Conservation (phyloP, 345 rosid species). For the Brassica carinata region DNA sequence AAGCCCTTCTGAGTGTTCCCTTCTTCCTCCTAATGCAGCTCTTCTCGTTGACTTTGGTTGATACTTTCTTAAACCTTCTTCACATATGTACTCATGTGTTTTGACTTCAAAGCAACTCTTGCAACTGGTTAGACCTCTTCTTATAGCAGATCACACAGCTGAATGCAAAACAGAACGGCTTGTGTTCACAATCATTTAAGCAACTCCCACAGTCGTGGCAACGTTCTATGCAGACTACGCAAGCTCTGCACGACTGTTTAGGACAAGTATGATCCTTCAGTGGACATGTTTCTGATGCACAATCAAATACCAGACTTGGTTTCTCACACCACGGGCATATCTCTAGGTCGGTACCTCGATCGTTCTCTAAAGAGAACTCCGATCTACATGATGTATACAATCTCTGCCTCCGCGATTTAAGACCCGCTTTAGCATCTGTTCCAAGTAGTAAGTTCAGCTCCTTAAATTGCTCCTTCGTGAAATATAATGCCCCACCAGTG, state of each 20-base stretch:
- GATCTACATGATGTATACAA: slow-evolving; percentile 12
- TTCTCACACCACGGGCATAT: slow-evolving; percentile 39
- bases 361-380: slow-evolving; percentile 25
- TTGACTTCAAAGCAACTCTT: slow-evolving; percentile 19
- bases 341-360: slow-evolving; percentile 34
- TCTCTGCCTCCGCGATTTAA: slow-evolving; percentile 20
- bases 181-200: slow-evolving; percentile 29
- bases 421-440: slow-evolving; percentile 19
- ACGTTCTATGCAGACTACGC: slow-evolving; percentile 40
- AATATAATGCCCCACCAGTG: slow-evolving; percentile 37
- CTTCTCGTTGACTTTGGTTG: slow-evolving; percentile 2
- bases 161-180: slow-evolving; percentile 33
- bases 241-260: slow-evolving; percentile 38
- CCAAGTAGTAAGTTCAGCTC: slow-evolving; percentile 36
- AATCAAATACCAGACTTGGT: slow-evolving; percentile 39
- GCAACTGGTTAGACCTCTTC: slow-evolving; percentile 23
- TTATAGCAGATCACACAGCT: slow-evolving; percentile 26
- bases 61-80: not conserved
- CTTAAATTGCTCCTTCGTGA: slow-evolving; percentile 33
- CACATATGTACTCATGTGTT: not conserved
- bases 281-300: slow-evolving; percentile 33
- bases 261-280: slow-evolving; percentile 21
- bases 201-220: slow-evolving; percentile 42
- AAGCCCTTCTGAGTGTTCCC: not conserved
- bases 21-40: not conserved